Base-by-base conservation (phyloP, 228 moss, liverwort and hornwort species). In the Sphagnum fallax region DNA sequence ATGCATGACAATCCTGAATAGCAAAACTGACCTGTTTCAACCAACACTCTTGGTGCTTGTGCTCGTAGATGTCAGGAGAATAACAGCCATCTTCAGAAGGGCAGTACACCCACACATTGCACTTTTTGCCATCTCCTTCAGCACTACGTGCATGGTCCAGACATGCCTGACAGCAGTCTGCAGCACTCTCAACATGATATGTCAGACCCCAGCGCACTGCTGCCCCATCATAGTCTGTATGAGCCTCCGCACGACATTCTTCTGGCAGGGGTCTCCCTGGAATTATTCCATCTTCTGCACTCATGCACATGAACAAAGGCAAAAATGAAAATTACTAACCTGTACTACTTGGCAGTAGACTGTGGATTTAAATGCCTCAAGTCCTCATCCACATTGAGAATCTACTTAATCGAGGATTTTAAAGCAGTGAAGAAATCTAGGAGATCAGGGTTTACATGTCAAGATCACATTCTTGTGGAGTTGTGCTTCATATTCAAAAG, bases 41-140 rank as follows among this genome's bases (percentile, higher is more conserved):
- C 96, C 96, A 96, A 77, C 96, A 96, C 68, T 96, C 96, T 1
- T 83, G 85, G 53, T 91, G 81, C 71, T 78, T 74, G 85, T 96
- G 93, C 47, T 71, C 69, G 51, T 91, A 91, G 10, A 82, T 89
- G 70, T 96, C 96, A 48, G 96, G 96, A 53, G 96, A 92, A 66
- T 74, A 82, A 13, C 96, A 96, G 61, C 96, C 96, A 32, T 86
- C 89, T 69, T 92, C 89, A 9, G 75, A 65, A 18, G 96, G 87
- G 64, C 96, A 96, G 66, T 91, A 96, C 49, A 96, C 96, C 96
- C 96, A 96, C 47, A 91, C 13, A 15, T 93, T 96, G 72, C 96
- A 96, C 73, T 82, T 88, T 76, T 69, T 62, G 12, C 74, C 83
- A 5, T 75, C 87, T 0, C 65, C 60, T 32, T 75, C 77, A n/a